Percentiles rank a stretch among this genome's conserved stretches.
phyloP scores from a whole-genome alignment of 305 asterid genomes.

The Vinca major region DNA sequence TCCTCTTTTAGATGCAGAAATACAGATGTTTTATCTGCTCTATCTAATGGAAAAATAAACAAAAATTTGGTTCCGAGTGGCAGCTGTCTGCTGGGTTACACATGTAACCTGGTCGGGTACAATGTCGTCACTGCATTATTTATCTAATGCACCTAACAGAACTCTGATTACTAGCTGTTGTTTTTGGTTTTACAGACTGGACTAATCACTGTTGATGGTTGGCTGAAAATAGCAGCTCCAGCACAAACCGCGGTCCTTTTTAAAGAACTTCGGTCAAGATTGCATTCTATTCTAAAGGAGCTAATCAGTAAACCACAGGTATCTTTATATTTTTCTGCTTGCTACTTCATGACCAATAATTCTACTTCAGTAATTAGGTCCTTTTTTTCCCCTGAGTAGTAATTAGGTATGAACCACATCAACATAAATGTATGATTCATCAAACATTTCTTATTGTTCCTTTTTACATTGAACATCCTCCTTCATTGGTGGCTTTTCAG shows the following conservation, averaged over 20 bases:
- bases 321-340: slow-evolving; percentile 11
- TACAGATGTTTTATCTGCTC: not conserved
- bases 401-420: not conserved
- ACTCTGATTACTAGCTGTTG: slow-evolving; percentile 5
- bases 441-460: not conserved
- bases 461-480: too few species aligned
- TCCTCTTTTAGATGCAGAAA: not conserved
- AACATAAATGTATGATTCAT: not conserved
- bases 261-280: slow-evolving; percentile 74
- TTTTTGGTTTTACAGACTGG: slow-evolving; percentile 52
- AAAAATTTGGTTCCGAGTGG: not conserved
- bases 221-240: slow-evolving; percentile 86
- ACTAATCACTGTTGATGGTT: slow-evolving; percentile 57
- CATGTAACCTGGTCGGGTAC: not conserved
- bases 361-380: not conserved
- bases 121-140: not conserved
- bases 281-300: slow-evolving; percentile 73
- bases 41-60: not conserved
- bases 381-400: not conserved
- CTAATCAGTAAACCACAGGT: slow-evolving; percentile 86
- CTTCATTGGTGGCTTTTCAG: slow-evolving; percentile 36
- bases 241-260: slow-evolving; percentile 94
- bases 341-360: slow-evolving; percentile 1
- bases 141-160: not conserved
- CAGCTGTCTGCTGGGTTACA: not conserved